Percentiles rank a stretch among this genome's conserved stretches.
Evolutionary conservation across 768 basidiomycete species (phyloP).

Genomic region (Trichaptum fuscoviolaceum): DNA sequence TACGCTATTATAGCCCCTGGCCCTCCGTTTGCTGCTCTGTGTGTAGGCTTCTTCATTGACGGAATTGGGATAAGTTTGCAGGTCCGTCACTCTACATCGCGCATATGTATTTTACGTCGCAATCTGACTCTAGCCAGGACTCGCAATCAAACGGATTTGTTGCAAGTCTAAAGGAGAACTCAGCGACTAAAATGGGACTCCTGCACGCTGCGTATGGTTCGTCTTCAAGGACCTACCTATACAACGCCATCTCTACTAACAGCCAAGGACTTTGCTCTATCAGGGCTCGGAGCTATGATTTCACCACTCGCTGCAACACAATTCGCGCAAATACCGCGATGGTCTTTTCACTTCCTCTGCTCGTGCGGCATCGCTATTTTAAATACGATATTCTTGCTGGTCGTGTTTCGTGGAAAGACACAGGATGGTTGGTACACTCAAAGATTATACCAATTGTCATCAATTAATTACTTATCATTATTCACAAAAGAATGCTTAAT

Average conservation of each 20-base stretch:
- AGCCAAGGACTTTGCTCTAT: constrained; percentile 13
- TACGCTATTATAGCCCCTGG: constrained; percentile 50
- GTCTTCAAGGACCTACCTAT: no score
- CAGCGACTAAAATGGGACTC: constrained; percentile 63
- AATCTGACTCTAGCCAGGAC: constrained; percentile 36
- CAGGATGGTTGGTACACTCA: constrained; percentile 52
- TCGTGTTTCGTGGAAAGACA: constrained; percentile 61
- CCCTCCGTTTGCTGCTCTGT: constrained; percentile 61
- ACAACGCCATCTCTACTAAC: no score
- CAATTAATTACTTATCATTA: background rate
- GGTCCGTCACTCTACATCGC: constrained; percentile 20
- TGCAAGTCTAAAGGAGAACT: constrained; percentile 48
- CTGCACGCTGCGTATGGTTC: constrained; percentile 61
- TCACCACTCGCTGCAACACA: constrained; percentile 79
- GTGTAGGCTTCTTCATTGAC: constrained; percentile 39
- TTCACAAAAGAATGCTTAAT: constrained; percentile 6
- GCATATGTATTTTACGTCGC: background rate
- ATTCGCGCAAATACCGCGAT: constrained; percentile 57
- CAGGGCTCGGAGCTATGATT: constrained; percentile 30
- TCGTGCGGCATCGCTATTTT: constrained; percentile 62
- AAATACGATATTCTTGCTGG: constrained; percentile 47
- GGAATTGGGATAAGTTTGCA: constrained; percentile 48
- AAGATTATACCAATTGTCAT: background rate
- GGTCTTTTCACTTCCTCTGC: constrained; percentile 76
- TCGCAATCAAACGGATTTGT: constrained; percentile 72